Evolutionary conservation across 257 asterid species (phyloP).

Genomic region (Fraxinus cuspidata): DNA sequence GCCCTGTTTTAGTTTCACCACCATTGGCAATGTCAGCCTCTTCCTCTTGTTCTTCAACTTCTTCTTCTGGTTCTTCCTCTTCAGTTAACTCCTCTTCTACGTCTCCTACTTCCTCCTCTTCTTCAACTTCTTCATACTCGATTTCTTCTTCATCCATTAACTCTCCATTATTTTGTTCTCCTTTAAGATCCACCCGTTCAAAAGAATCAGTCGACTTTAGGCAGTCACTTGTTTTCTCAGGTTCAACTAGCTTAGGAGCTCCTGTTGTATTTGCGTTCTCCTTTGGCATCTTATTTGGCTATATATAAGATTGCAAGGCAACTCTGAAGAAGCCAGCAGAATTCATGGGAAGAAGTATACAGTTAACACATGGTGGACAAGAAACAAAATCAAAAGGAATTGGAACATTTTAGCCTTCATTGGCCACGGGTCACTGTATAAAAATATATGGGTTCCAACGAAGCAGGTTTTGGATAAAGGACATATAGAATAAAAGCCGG

Average conservation of each 20-base stretch:
- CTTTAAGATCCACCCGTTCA: not conserved
- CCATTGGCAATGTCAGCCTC: constrained; percentile 10
- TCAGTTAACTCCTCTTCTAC: constrained; percentile 43
- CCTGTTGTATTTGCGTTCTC: constrained; percentile 54
- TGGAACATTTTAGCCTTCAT: not conserved
- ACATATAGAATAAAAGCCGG: not conserved
- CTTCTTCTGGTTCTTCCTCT: not conserved
- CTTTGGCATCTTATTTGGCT: constrained; percentile 82
- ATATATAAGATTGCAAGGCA: constrained; percentile 56
- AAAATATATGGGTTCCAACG: not conserved
- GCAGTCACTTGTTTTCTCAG: constrained; percentile 51
- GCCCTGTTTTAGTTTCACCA: constrained; percentile 35
- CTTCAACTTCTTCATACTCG: constrained; percentile 86
- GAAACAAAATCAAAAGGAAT: not conserved
- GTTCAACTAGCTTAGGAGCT: constrained; percentile 53
- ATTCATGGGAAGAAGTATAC: constrained; percentile 30
- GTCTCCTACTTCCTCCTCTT: constrained; percentile 48
- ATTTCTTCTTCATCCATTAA: constrained; percentile 63
- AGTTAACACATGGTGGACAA: not conserved
- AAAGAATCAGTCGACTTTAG: not conserved
- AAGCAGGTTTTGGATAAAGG: not conserved
- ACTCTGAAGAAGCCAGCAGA: constrained; percentile 71
- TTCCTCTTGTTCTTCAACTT: not conserved
- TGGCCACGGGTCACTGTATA: not conserved
- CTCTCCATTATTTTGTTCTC: not conserved